These are phyloP conservation scores for Diaporthe helianthi DNA, from an alignment of 2,329 filamentous ascomycete genomes.

Conservation along the genomic window DNA sequence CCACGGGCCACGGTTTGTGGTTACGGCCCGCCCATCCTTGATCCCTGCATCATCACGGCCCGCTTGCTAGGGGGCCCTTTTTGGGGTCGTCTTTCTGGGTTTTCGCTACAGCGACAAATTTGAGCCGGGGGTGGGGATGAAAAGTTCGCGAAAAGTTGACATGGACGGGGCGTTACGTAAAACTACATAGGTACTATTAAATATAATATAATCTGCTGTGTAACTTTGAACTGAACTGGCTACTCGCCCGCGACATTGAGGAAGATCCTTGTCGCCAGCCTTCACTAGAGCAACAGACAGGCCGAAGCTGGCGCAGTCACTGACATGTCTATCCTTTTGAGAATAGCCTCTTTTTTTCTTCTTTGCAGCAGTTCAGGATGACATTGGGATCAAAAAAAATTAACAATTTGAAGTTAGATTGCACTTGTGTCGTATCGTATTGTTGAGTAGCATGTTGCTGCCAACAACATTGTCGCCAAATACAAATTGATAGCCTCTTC, in stretches of 20 bases:
- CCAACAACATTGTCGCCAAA: not conserved
- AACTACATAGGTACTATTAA: not conserved
- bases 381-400: not conserved
- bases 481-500: not conserved
- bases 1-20: conserved; percentile 7
- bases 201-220: not conserved
- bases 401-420: not conserved
- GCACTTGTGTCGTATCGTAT: not conserved
- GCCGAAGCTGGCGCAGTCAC: not conserved
- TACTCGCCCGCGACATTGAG: not conserved
- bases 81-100: not conserved
- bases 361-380: too few relatives aligned
- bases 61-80: not conserved
- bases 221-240: too few relatives aligned
- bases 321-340: not conserved
- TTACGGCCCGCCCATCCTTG: conserved; percentile 1
- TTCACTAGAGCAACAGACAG: too few relatives aligned
- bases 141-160: not conserved
- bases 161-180: not conserved
- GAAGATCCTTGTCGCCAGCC: not conserved
- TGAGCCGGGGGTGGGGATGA: not conserved
- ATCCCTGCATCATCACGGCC: conserved; percentile 5
- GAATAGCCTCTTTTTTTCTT: not conserved
- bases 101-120: not conserved
- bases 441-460: not conserved